These are phyloP conservation scores for Malassezia vespertilionis DNA, from an alignment of 1,284 basidiomycete species.

Conservation along the genomic window DNA sequence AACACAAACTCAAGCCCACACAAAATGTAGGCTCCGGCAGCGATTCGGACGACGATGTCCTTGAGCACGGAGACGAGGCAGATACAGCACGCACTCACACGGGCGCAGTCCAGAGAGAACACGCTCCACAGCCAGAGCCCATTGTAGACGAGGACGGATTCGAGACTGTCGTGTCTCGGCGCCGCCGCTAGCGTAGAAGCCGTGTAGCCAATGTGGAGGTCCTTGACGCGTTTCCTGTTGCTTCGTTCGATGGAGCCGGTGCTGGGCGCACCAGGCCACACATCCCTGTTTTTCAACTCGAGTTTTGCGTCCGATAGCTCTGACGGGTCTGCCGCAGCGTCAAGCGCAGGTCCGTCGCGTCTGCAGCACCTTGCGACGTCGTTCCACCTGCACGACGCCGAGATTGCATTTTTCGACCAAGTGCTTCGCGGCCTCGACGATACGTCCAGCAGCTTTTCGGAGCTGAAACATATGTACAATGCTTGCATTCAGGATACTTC, in stretches of 20 bases:
- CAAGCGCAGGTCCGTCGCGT: not conserved
- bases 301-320: not conserved
- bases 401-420: conserved; percentile 35
- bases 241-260: not conserved
- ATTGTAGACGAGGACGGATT: conserved; percentile 30
- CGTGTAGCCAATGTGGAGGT: not conserved
- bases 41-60: conserved; percentile 23
- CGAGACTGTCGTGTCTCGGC: conserved; percentile 33
- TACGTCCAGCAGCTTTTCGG: conserved; percentile 30
- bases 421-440: conserved; percentile 23
- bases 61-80: conserved; percentile 18
- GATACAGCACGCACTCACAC: conserved; percentile 17
- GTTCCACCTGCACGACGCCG: conserved; percentile 19
- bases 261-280: not conserved
- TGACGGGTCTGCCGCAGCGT: not conserved
- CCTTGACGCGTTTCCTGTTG: no score
- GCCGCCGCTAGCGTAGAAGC: conserved; percentile 21
- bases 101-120: conserved; percentile 10
- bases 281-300: conserved; percentile 12
- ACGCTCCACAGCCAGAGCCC: conserved; percentile 16
- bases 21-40: not conserved
- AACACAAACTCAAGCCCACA: conserved; percentile 1
- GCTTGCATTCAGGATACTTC: conserved; percentile 13
- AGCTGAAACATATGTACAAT: conserved; percentile 36
- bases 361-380: conserved; percentile 17